Evolutionary conservation across 768 basidiomycete genomes (phyloP).

Genomic region (Lentinus brumalis): DNA sequence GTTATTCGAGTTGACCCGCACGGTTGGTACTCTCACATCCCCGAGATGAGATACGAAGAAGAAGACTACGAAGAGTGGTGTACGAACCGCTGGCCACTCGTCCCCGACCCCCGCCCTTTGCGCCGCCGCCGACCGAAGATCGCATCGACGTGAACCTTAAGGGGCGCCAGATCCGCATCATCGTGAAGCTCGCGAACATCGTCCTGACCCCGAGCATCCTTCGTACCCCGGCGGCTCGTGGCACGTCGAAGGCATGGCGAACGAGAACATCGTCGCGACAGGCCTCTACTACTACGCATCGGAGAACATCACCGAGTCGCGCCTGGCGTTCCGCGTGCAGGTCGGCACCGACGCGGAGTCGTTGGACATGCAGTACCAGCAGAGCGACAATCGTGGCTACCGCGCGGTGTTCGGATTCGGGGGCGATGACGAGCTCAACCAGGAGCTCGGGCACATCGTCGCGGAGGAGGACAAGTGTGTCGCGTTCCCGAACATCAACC

Average conservation of each 20-base stretch:
- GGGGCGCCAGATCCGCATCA: constrained; percentile 33
- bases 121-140: too few relatives aligned
- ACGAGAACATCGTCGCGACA: constrained; percentile 6
- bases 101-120: neutral
- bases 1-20: neutral
- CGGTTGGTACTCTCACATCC: neutral
- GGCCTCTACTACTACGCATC: constrained; percentile 27
- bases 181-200: constrained; percentile 43
- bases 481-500: constrained; percentile 40
- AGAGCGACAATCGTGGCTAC: neutral
- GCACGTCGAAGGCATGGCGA: constrained; percentile 35
- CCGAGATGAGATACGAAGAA: neutral
- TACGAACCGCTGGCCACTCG: neutral
- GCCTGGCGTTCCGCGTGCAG: constrained; percentile 35
- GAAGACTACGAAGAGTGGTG: neutral
- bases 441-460: constrained; percentile 31
- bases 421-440: constrained; percentile 13
- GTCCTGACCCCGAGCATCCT: constrained; percentile 30
- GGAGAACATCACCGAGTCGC: constrained; percentile 33
- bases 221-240: constrained; percentile 33
- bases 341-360: constrained; percentile 3
- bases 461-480: constrained; percentile 31
- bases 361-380: neutral
- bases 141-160: constrained; percentile 4
- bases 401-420: neutral